Conservation (phyloP, 2,329 filamentous ascomycete genomes). For the Microsporum audouinii region DNA sequence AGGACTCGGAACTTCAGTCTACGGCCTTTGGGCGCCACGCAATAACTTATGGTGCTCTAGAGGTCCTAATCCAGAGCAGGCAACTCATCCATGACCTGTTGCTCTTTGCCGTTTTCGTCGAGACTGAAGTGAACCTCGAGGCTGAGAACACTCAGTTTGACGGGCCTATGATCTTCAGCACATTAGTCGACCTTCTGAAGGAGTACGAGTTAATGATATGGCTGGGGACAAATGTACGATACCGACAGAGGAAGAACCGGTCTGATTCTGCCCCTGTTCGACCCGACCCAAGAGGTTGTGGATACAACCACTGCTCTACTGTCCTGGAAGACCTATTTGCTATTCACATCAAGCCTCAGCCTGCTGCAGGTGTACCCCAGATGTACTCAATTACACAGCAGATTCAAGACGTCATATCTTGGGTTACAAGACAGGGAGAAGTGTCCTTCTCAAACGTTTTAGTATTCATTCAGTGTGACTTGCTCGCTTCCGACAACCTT, state of each 20-base stretch:
- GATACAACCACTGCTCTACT: constrained; percentile 20
- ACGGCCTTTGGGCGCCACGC: constrained; percentile 68
- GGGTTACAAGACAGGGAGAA: constrained; percentile 43
- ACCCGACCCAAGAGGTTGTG: constrained; percentile 11
- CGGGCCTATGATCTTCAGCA: constrained; percentile 46
- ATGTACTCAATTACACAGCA: constrained; percentile 34
- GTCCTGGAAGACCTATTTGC: constrained; percentile 38
- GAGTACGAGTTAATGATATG: constrained; percentile 60
- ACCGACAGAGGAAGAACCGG: constrained; percentile 20
- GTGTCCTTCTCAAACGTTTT: constrained; percentile 47
- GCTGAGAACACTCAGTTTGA: constrained; percentile 57
- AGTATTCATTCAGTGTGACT: constrained; percentile 56
- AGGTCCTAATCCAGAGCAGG: constrained; percentile 61
- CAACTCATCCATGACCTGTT: constrained; percentile 71
- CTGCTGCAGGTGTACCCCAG: constrained; percentile 29
- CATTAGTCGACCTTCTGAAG: constrained; percentile 57
- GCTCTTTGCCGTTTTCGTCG: constrained; percentile 73
- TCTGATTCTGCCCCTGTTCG: constrained; percentile 20
- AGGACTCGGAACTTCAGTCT: constrained; percentile 35
- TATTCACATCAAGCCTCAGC: constrained; percentile 33
- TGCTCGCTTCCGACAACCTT: constrained; percentile 56
- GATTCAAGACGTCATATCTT: constrained; percentile 35
- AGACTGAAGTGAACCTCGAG: constrained; percentile 65
- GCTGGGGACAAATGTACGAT: constrained; percentile 41
- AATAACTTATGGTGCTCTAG: constrained; percentile 64